A percentile compares a stretch with the other conserved stretches of the same genome.
phyloP scores from a whole-genome alignment of 1,139 yeast genomes.

The Pichia sp. region DNA sequence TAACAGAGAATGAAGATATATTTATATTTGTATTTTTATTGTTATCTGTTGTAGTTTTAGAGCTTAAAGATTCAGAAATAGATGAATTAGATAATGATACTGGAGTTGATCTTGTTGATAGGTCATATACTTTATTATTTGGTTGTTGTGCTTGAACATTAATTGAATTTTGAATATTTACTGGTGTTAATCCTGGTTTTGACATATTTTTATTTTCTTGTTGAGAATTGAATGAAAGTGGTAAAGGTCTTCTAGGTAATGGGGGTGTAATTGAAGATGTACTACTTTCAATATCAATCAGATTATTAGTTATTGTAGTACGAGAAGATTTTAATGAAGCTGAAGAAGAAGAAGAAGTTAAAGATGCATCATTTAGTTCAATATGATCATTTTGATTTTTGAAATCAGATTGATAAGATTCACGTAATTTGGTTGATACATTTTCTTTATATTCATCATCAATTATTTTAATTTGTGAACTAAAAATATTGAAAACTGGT shows the following conservation, averaged over 20 bases:
- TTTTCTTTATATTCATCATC: constrained; percentile 50
- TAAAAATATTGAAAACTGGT: constrained; percentile 78
- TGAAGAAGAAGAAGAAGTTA: constrained; percentile 11
- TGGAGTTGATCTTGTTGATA: not conserved
- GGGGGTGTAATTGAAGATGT: constrained; percentile 15
- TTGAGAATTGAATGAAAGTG: constrained; percentile 26
- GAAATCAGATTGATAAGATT: constrained; percentile 36
- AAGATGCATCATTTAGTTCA: constrained; percentile 26
- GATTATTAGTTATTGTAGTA: constrained; percentile 18
- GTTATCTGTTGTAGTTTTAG: too few species aligned
- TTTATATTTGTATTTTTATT: too few species aligned
- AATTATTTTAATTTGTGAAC: constrained; percentile 57
- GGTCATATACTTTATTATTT: not conserved
- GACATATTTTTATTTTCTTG: constrained; percentile 20
- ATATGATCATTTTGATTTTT: constrained; percentile 19
- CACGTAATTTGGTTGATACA: constrained; percentile 47
- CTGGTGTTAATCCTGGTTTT: constrained; percentile 21
- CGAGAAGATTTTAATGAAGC: constrained; percentile 16
- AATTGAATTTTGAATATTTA: constrained; percentile 14
- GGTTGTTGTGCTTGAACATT: constrained; percentile 1
- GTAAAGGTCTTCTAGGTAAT: constrained; percentile 21
- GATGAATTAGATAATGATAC: constrained; percentile 11
- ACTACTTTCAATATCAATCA: constrained; percentile 22
- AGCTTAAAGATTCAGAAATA: constrained; percentile 10
- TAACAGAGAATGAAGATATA: constrained; percentile 20